Conservation (phyloP, 352 stramenopile genomes). For the Stramenopiles sp. region DNA sequence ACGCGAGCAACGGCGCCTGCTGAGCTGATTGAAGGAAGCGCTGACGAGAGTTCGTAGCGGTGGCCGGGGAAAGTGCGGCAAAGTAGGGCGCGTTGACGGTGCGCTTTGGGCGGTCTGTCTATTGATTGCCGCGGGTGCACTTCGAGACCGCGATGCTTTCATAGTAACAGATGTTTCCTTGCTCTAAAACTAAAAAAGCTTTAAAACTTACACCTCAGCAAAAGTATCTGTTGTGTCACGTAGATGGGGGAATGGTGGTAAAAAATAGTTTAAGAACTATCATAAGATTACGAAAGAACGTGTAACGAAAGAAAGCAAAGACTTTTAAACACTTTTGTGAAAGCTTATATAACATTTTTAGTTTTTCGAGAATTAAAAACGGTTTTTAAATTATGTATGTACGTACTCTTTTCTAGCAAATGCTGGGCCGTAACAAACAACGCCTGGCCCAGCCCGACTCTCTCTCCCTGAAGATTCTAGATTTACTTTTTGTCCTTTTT, state of each 20-base stretch:
- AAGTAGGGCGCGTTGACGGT: neutral
- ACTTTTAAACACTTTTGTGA: too few species aligned
- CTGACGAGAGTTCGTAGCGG: neutral
- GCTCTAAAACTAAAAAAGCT: too few species aligned
- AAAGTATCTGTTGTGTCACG: too few species aligned
- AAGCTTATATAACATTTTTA: neutral
- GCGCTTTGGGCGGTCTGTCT: neutral
- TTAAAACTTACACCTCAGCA: too few species aligned
- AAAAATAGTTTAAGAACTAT: too few species aligned
- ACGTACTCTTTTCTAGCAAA: neutral
- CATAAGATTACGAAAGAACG: too few species aligned
- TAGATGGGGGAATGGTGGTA: too few species aligned
- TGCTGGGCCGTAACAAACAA: neutral
- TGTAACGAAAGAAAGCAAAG: too few species aligned
- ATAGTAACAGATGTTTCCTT: too few species aligned
- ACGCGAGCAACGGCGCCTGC: neutral
- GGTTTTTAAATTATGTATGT: neutral
- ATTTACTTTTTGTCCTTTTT: conserved; percentile 41
- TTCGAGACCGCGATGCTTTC: too few species aligned
- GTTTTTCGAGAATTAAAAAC: neutral
- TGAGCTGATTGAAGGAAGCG: neutral
- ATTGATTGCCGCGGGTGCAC: neutral
- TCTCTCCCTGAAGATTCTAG: conserved; percentile 32
- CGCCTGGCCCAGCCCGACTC: neutral
- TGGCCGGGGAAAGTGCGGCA: neutral